phyloP scores from a whole-genome alignment of 148 eudicot genomes.

The Hydrangea macrophylla region DNA sequence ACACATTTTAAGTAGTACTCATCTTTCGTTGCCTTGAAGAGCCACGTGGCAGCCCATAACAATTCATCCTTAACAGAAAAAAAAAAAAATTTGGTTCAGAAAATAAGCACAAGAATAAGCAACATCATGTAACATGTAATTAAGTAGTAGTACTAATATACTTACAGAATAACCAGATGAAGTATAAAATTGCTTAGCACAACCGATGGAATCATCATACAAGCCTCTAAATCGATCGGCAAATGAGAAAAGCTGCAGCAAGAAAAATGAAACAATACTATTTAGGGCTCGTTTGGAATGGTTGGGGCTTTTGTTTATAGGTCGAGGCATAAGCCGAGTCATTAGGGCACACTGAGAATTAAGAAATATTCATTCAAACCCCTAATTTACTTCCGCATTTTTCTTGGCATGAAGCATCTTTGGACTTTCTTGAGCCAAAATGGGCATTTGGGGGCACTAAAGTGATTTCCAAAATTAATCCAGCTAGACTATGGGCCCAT shows the following conservation, averaged over 20 bases:
- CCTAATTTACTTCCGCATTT: no score
- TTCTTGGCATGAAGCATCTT: no score
- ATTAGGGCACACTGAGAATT: no score
- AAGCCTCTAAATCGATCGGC: constrained; percentile 73
- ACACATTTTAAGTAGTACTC: constrained; percentile 64
- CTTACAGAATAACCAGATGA: constrained; percentile 78
- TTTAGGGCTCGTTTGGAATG: no score
- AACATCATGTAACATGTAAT: not conserved
- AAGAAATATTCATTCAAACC: no score
- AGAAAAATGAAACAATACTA: no score
- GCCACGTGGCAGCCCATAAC: constrained; percentile 93
- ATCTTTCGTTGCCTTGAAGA: constrained; percentile 69
- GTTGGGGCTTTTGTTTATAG: no score
- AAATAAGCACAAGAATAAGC: not conserved
- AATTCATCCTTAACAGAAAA: constrained; percentile 63
- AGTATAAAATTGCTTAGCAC: constrained; percentile 50
- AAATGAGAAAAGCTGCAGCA: constrained; percentile 75
- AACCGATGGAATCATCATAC: constrained; percentile 55
- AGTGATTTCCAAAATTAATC: no score
- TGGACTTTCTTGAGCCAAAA: no score
- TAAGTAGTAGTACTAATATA: not conserved
- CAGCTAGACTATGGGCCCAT: no score
- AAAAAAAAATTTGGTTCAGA: not conserved
- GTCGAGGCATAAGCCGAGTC: no score
- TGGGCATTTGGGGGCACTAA: no score